phyloP scores from a whole-genome alignment of 2,329 filamentous ascomycete genomes.

The Trichoderma afroharzianum region DNA sequence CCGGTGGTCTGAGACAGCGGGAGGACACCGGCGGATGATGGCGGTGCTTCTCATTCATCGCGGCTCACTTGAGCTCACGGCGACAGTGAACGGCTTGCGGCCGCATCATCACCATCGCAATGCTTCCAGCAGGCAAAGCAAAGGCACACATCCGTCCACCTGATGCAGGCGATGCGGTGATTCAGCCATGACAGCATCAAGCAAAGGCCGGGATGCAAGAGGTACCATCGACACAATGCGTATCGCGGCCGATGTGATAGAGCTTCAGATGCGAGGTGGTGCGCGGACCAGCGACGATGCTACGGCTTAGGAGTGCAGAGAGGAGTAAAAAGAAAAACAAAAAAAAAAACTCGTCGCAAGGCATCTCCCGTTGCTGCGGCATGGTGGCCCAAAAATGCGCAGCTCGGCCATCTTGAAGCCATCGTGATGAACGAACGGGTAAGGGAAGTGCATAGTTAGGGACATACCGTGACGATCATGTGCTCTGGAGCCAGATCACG shows the following conservation, averaged over 20 bases:
- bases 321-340: neutral
- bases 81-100: neutral
- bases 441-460: constrained; percentile 21
- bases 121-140: neutral
- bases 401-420: constrained; percentile 17
- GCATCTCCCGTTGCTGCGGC: neutral
- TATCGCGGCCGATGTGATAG: neutral
- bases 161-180: constrained; percentile 20
- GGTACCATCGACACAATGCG: neutral
- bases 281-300: constrained; percentile 1
- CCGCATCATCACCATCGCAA: constrained; percentile 20
- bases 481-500: constrained; percentile 43
- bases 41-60: constrained; percentile 2
- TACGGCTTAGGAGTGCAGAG: neutral
- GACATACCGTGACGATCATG: constrained; percentile 44
- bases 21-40: neutral
- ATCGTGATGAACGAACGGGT: constrained; percentile 19
- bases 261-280: neutral
- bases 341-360: neutral
- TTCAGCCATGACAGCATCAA: constrained; percentile 21
- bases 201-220: neutral
- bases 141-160: neutral
- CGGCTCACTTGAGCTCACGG: constrained; percentile 15
- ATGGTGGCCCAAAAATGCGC: constrained; percentile 15
- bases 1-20: neutral